Conservation (phyloP, 192 early-diverging fungal species). For the Mortierella claussenii region DNA sequence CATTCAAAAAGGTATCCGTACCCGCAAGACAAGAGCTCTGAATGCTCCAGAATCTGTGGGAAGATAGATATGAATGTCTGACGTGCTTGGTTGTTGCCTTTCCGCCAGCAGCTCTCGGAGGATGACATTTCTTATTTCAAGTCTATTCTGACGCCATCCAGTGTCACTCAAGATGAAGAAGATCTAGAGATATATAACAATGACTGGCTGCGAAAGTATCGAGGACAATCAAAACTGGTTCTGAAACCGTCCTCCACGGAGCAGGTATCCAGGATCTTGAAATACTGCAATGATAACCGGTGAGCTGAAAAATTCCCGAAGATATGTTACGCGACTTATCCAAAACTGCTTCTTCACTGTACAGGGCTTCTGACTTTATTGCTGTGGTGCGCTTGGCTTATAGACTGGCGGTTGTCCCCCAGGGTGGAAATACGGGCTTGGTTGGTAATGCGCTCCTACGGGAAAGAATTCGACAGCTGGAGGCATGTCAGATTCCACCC, state of each 20-base stretch:
- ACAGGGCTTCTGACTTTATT: not conserved
- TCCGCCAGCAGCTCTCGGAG: conserved; percentile 55
- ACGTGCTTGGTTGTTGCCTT: not conserved
- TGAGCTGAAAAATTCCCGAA: not conserved
- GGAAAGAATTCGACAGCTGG: too few species aligned
- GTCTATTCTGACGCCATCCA: conserved; percentile 56
- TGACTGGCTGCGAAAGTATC: conserved; percentile 97
- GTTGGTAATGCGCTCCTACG: conserved; percentile 64
- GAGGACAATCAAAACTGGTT: conserved; percentile 83
- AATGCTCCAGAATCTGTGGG: not conserved
- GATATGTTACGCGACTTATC: not conserved
- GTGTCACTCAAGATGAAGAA: conserved; percentile 59
- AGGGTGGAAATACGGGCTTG: conserved; percentile 98
- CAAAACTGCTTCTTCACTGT: not conserved
- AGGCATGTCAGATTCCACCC: too few species aligned
- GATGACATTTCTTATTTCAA: conserved; percentile 72
- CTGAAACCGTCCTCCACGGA: conserved; percentile 87
- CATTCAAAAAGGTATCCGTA: not conserved
- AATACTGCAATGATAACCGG: conserved; percentile 86
- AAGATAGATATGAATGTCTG: not conserved
- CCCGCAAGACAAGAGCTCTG: not conserved
- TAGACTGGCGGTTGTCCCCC: conserved; percentile 91
- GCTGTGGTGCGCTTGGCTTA: not conserved
- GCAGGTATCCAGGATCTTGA: conserved; percentile 85
- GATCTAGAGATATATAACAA: conserved; percentile 79